Conservation (phyloP, 2,329 filamentous ascomycete species). For the Myriosclerotinia curreyana region DNA sequence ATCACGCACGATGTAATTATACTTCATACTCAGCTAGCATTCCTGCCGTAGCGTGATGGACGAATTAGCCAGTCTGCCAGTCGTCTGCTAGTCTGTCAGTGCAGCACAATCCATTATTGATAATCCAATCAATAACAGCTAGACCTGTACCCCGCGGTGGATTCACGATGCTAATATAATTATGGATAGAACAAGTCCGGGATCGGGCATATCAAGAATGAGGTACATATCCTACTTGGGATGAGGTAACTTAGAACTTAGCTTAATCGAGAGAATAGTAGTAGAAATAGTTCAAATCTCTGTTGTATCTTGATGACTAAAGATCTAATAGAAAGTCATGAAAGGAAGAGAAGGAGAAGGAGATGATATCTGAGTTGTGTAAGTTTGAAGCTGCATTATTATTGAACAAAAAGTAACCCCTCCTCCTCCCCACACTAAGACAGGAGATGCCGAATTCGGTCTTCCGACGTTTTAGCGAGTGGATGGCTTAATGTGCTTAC, state of each 20-base stretch:
- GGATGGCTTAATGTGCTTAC: no score
- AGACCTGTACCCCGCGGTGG: constrained; percentile 15
- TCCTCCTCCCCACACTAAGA: not conserved
- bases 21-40: no score
- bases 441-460: not conserved
- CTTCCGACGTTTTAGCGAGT: constrained; percentile 3
- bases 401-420: no score
- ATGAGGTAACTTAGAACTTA: not conserved
- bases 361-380: not conserved
- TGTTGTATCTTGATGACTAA: no score
- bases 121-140: constrained; percentile 15
- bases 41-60: not conserved
- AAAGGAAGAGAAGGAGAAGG: not conserved
- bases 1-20: constrained; percentile 9
- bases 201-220: not conserved
- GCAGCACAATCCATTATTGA: constrained; percentile 2
- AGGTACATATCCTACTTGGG: no score
- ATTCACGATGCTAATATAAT: constrained; percentile 5
- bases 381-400: not conserved
- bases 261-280: not conserved
- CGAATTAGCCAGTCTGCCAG: constrained; percentile 2
- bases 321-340: not conserved
- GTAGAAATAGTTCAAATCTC: no score
- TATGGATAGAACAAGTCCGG: constrained; percentile 15
- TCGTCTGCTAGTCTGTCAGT: no score